Base-by-base conservation (phyloP, 192 early-diverging fungal genomes). In the Podila horticola region DNA sequence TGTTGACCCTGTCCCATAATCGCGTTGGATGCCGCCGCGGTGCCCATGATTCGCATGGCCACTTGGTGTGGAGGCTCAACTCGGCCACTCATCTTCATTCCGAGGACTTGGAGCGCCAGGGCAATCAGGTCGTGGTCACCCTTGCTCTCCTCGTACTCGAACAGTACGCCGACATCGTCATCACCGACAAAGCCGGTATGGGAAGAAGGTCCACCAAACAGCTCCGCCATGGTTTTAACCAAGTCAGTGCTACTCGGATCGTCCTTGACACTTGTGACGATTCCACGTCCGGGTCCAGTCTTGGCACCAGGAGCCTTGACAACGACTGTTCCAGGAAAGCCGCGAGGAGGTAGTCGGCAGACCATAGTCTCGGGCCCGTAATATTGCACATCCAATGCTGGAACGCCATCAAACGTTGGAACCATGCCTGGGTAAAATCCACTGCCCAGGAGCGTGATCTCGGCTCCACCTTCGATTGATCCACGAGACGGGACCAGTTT, bases 401-500 rank as follows among this genome's bases (percentile, higher is more conserved):
- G 88, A 9, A 85, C 66, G 22, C 84, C 89, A 41, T 94, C 94
- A 82, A 95, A 95, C 30, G 86, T 82, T 20, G 91, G 92, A 12
- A 88, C 84, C 15, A 96, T 84, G 28, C 89, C 91, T 7, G 90
- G 85, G 63, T 88, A 87, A 74, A 95, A 94, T 22, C 91, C 90
- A 11, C 85, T 87, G 3, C 94, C 94, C 8, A 90, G 69, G 13
- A 96, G 82, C 22, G 93, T 92, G 17, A 95, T 83, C 50, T 91
- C 92, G 7, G 88, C 69, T 10, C 94, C 94, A n/a, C 94, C 94
- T 55, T 86, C 87, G 22, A 94, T 79, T 0, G 94, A 92, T 5
- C 94, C 94, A 66, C 93, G 90, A n/a, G 86, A 83, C 4, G 94
- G 94, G 58, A 92, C 89, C 62, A 95, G 72, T 62, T 91, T 86